Conservation (phyloP, 306 rosid species). For the Mimosa bimucronata region DNA sequence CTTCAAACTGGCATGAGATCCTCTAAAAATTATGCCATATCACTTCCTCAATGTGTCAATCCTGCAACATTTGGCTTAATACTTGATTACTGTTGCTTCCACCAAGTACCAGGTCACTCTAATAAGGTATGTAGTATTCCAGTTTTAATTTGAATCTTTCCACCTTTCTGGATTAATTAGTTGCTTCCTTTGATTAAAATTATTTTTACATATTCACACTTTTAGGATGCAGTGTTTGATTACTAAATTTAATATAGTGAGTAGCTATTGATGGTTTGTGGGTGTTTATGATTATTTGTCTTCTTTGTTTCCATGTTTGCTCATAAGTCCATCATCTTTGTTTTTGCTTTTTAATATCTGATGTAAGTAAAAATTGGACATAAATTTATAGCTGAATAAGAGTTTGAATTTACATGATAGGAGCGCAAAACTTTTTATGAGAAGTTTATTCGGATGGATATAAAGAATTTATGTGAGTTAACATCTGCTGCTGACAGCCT, state of each 20-base stretch:
- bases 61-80: slow-evolving; percentile 80
- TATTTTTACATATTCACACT: neutral
- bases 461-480: slow-evolving; percentile 83
- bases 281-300: slow-evolving; percentile 2
- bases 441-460: slow-evolving; percentile 74
- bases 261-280: neutral
- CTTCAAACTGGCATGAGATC: slow-evolving; percentile 83
- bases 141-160: slow-evolving; percentile 26
- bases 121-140: slow-evolving; percentile 64
- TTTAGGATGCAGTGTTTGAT: slow-evolving; percentile 29
- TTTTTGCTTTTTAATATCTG: slow-evolving; percentile 26
- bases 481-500: slow-evolving; percentile 92
- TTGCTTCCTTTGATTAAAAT: neutral
- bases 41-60: slow-evolving; percentile 84
- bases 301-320: neutral
- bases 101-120: slow-evolving; percentile 84
- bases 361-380: slow-evolving; percentile 22
- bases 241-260: slow-evolving; percentile 1
- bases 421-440: slow-evolving; percentile 79
- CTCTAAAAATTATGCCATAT: slow-evolving; percentile 83
- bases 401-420: slow-evolving; percentile 50
- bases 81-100: slow-evolving; percentile 85
- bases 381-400: slow-evolving; percentile 37
- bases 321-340: neutral
- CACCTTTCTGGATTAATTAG: slow-evolving; percentile 7